phyloP scores from a whole-genome alignment of 2,329 filamentous ascomycete genomes.

The Claviceps capensis region DNA sequence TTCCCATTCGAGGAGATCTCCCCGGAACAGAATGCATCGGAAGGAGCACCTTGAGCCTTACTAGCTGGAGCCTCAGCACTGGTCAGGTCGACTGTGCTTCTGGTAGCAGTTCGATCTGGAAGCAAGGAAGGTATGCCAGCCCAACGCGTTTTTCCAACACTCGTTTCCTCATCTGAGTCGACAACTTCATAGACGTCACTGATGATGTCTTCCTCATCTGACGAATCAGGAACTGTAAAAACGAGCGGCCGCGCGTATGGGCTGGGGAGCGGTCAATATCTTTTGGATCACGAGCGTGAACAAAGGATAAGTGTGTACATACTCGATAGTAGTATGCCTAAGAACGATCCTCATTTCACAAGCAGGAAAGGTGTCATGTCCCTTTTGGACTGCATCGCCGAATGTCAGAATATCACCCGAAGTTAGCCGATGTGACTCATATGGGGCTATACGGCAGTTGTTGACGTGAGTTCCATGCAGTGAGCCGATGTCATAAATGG shows the following conservation, averaged over 20 bases:
- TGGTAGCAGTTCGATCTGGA: constrained; percentile 9
- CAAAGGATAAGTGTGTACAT: background rate
- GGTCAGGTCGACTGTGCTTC: constrained; percentile 11
- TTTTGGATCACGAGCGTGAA: background rate
- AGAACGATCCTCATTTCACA: constrained; percentile 22
- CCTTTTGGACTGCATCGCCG: constrained; percentile 22
- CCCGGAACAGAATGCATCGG: background rate
- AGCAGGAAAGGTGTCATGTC: constrained; percentile 21
- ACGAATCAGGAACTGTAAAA: constrained; percentile 31
- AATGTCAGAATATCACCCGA: constrained; percentile 22
- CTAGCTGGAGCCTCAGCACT: constrained; percentile 1
- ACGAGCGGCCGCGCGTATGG: constrained; percentile 15
- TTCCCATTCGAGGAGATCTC: background rate
- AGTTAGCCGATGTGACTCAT: constrained; percentile 9
- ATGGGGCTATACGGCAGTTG: constrained; percentile 10
- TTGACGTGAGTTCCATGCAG: constrained; percentile 41
- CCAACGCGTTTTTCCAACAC: constrained; percentile 13
- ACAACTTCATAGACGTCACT: constrained; percentile 16
- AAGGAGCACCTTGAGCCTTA: background rate
- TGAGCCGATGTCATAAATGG: constrained; percentile 32
- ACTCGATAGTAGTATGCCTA: constrained; percentile 15
- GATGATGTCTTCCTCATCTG: constrained; percentile 17
- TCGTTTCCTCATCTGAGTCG: constrained; percentile 7
- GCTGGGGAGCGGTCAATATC: constrained; percentile 8
- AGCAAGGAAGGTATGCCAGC: constrained; percentile 13